A percentile compares a stretch with the other conserved stretches of the same genome.
Evolutionary conservation across 495 filamentous ascomycete species (phyloP).

Genomic region (Penicillium steckii): DNA sequence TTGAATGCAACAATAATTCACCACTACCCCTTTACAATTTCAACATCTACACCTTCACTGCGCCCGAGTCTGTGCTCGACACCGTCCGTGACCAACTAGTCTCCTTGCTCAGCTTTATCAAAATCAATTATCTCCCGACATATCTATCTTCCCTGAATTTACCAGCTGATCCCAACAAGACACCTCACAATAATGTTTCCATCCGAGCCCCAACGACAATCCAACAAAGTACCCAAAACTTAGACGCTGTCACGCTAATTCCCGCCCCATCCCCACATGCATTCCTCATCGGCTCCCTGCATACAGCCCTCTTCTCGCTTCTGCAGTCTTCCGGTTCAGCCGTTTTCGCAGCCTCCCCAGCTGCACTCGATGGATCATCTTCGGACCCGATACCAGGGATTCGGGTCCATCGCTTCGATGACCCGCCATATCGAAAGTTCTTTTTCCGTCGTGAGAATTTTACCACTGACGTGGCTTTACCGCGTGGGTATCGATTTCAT

Average conservation of each 20-base stretch:
- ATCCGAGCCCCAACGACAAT: not conserved
- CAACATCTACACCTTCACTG: constrained; percentile 12
- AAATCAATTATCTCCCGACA: constrained; percentile 19
- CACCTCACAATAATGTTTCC: not conserved
- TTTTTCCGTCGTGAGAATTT: constrained; percentile 24
- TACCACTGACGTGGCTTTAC: constrained; percentile 16
- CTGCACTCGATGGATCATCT: not conserved
- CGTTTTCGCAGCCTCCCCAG: not conserved
- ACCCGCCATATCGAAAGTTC: constrained; percentile 35
- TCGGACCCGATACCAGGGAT: constrained; percentile 16
- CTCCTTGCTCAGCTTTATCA: constrained; percentile 26
- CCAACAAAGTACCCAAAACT: not conserved
- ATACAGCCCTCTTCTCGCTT: constrained; percentile 29
- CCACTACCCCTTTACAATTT: constrained; percentile 6
- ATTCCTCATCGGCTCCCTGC: constrained; percentile 35
- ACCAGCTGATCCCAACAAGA: not conserved
- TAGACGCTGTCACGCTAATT: constrained; percentile 23
- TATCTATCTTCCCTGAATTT: constrained; percentile 29
- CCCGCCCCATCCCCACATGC: constrained; percentile 27
- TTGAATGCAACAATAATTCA: not conserved
- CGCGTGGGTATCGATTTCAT: constrained; percentile 30
- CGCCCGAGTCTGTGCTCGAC: constrained; percentile 7
- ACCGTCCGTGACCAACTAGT: constrained; percentile 29
- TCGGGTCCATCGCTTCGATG: constrained; percentile 34
- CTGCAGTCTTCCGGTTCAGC: constrained; percentile 18